Evolutionary conservation across 2,329 filamentous ascomycete genomes (phyloP).

Genomic region (Sclerotinia nivalis): DNA sequence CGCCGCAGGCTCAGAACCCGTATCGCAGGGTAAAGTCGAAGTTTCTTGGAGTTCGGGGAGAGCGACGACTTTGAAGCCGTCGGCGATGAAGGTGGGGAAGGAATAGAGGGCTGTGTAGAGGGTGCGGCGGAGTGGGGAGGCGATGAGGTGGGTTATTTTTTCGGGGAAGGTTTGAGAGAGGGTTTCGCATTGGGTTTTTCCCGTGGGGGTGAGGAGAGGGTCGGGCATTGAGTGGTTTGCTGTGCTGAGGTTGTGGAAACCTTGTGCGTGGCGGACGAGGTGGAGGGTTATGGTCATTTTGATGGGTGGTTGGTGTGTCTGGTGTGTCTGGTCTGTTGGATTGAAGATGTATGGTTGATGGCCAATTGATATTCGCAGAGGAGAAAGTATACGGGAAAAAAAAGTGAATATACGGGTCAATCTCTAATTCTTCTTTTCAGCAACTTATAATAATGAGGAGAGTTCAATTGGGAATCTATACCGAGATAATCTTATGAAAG

Average conservation of each 20-base stretch:
- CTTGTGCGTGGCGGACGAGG: constrained; percentile 73
- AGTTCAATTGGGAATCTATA: background rate
- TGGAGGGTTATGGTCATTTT: constrained; percentile 51
- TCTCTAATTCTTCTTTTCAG: background rate
- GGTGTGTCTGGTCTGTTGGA: background rate
- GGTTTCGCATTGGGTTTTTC: constrained; percentile 69
- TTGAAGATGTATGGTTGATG: background rate
- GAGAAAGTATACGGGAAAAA: background rate
- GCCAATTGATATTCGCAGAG: background rate
- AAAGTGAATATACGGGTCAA: background rate
- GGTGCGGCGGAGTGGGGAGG: constrained; percentile 79
- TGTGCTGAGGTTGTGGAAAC: constrained; percentile 74
- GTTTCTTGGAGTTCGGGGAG: constrained; percentile 80
- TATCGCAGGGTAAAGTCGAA: constrained; percentile 72
- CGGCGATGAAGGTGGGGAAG: constrained; percentile 60
- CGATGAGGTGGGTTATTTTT: constrained; percentile 67
- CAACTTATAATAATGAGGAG: background rate
- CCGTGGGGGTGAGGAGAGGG: constrained; percentile 74
- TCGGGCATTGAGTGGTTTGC: constrained; percentile 75
- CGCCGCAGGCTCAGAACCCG: constrained; percentile 48
- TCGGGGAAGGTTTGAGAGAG: constrained; percentile 65
- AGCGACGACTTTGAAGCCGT: constrained; percentile 52
- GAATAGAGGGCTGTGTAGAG: constrained; percentile 73
- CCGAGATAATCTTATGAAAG: background rate
- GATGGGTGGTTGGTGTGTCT: background rate